Evolutionary conservation across 78 protist genomes (phyloP), one percentile per base, ranked within the genome.

Genomic region (Polysphondylium violaceum): DNA sequence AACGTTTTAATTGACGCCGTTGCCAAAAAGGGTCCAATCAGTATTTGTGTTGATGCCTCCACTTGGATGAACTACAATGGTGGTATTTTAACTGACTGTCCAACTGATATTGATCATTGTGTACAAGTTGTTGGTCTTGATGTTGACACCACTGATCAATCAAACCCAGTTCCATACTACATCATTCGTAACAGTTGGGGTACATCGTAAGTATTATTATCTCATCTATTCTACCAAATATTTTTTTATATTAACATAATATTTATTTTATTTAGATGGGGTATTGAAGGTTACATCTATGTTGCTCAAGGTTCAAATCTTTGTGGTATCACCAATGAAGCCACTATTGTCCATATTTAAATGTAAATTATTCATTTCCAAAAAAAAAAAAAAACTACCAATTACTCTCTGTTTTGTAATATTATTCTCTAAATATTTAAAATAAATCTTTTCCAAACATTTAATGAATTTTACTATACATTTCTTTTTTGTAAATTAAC

Each of bases 101-200:
- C 40, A n/a, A 36, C 33, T 33, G 79, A 63, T 25, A 14, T 91
- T 21, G 96, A 93, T 71, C 96, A 94, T 56, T 94, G 94, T 41
- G 96, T 94, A 0, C 95, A 88, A 85, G 36, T 90, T 23, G 86
- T 85, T 31, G 94, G 96, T 43, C 81, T 65, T 41, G 87, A 77
- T 61, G 29, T 69, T 29, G 94, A 88, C 36, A 27, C 50, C 9
- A 29, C 81, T n/a, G 31, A 93, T 25, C 55, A 35, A 6, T 31
- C 38, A 25, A 33, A 88, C 3, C 68, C 50, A 14, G 33, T 47
- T 50, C 91, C 69, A 58, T 94, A 94, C 64, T 94, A 81, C 69
- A 89, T 90, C 67, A 93, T 94, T 72, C 25, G 96, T 21, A 94
- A 94, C 64, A 67, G 86, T 14, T 94, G 96, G 96, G 94, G 92